Evolutionary conservation across 805 yeast species (phyloP).

Genomic region (Yamadazyma insecticola): DNA sequence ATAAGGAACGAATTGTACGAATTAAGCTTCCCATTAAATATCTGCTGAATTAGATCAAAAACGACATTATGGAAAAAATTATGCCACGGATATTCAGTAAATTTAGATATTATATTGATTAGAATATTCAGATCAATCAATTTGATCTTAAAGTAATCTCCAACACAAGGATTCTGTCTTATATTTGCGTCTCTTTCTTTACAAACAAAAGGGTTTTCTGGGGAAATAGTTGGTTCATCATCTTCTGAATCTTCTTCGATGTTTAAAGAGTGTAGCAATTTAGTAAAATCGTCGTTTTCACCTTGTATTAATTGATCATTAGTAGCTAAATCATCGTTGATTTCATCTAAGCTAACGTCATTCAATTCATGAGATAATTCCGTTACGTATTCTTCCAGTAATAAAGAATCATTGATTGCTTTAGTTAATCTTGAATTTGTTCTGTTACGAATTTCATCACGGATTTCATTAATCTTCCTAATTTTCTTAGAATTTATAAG

Average conservation of each 20-base stretch:
- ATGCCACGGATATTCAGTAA: slow-evolving; percentile 91
- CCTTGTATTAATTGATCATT: slow-evolving; percentile 7
- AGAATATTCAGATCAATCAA: slow-evolving; percentile 71
- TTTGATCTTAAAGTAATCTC: slow-evolving; percentile 82
- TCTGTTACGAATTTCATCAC: slow-evolving; percentile 59
- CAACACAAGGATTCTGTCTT: slow-evolving; percentile 64
- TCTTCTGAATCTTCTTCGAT: slow-evolving; percentile 37
- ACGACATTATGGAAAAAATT: slow-evolving; percentile 96
- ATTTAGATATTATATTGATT: slow-evolving; percentile 62
- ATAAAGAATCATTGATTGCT: slow-evolving; percentile 19
- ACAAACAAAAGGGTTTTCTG: slow-evolving; percentile 41
- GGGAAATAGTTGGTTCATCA: slow-evolving; percentile 40
- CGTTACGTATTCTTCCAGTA: slow-evolving; percentile 6
- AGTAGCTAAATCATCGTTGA: slow-evolving; percentile 12
- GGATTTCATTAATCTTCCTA: slow-evolving; percentile 58
- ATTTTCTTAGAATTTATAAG: slow-evolving; percentile 75
- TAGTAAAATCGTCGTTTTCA: slow-evolving; percentile 16
- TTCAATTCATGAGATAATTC: slow-evolving; percentile 35
- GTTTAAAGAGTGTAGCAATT: slow-evolving; percentile 20
- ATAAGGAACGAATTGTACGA: slow-evolving; percentile 64
- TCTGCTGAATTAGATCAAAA: slow-evolving; percentile 92
- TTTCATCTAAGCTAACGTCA: slow-evolving; percentile 34
- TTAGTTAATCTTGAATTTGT: slow-evolving; percentile 41
- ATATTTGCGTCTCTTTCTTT: slow-evolving; percentile 26
- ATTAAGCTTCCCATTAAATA: slow-evolving; percentile 87